Evolutionary conservation across 2,329 filamentous ascomycete species (phyloP).

Genomic region (Colletotrichum horii): DNA sequence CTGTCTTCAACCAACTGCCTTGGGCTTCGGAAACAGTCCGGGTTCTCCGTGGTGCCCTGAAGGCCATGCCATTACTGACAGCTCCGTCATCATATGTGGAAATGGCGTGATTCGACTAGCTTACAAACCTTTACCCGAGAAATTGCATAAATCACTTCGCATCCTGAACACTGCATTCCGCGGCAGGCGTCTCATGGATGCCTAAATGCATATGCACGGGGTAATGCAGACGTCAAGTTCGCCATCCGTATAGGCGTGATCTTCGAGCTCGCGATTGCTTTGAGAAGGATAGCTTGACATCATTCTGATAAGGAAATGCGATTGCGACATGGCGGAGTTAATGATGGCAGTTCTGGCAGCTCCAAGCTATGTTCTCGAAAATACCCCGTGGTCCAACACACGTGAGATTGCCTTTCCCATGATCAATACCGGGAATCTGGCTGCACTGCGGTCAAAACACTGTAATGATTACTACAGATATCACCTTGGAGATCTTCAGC

Average conservation of each 20-base stretch:
- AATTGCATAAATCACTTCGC: not conserved
- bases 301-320: not conserved
- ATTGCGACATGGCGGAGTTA: constrained; percentile 11
- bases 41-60: not conserved
- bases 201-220: not conserved
- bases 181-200: not conserved
- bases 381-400: not conserved
- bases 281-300: not conserved
- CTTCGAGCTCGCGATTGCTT: not conserved
- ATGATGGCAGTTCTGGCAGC: not conserved
- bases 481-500: not conserved
- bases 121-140: not conserved
- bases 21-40: not conserved
- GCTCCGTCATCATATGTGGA: not conserved
- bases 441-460: not conserved
- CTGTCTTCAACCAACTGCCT: not conserved
- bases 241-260: not conserved
- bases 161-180: not conserved
- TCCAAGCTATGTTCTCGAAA: not conserved
- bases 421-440: not conserved
- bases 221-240: not conserved
- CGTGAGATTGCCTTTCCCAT: not conserved
- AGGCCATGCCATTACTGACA: not conserved
- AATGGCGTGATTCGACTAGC: not conserved
- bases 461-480: not conserved